Conservation (phyloP, 2,329 filamentous ascomycete species). For the Onygenales sp. region DNA sequence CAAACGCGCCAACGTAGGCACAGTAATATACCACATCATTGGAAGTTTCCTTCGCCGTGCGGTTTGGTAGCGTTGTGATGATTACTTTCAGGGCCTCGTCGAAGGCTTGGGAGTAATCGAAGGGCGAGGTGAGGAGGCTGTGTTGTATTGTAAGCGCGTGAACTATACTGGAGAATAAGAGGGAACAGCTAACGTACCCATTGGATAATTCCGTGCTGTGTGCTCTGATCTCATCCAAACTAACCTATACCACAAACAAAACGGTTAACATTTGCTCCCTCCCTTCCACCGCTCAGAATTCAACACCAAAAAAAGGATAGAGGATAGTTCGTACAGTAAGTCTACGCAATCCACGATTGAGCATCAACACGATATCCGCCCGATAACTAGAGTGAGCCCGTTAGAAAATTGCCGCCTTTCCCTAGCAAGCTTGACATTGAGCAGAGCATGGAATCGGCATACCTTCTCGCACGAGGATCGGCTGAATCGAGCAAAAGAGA, state of each 20-base stretch:
- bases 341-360: conserved; percentile 51
- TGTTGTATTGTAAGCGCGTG: conserved; percentile 9
- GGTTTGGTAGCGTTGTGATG: conserved; percentile 66
- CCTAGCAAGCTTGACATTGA: too few relatives aligned
- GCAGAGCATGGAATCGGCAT: conserved; percentile 10
- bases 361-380: conserved; percentile 73
- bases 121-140: conserved; percentile 68
- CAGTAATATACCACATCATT: conserved; percentile 88
- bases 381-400: conserved; percentile 61
- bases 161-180: neutral
- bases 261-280: neutral
- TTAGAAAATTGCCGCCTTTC: conserved; percentile 31
- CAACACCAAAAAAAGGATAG: neutral
- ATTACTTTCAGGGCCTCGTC: conserved; percentile 84
- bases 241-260: conserved; percentile 42
- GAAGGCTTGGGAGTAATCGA: conserved; percentile 82
- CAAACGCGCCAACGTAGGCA: conserved; percentile 93
- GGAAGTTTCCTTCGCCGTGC: conserved; percentile 63
- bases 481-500: conserved; percentile 26
- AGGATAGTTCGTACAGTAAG: conserved; percentile 38
- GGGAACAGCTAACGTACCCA: conserved; percentile 31
- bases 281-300: neutral
- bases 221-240: conserved; percentile 81
- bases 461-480: conserved; percentile 49
- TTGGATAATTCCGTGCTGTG: conserved; percentile 77